Evolutionary conservation across 768 basidiomycete genomes (phyloP).

Genomic region (Macrocybe gigantea): DNA sequence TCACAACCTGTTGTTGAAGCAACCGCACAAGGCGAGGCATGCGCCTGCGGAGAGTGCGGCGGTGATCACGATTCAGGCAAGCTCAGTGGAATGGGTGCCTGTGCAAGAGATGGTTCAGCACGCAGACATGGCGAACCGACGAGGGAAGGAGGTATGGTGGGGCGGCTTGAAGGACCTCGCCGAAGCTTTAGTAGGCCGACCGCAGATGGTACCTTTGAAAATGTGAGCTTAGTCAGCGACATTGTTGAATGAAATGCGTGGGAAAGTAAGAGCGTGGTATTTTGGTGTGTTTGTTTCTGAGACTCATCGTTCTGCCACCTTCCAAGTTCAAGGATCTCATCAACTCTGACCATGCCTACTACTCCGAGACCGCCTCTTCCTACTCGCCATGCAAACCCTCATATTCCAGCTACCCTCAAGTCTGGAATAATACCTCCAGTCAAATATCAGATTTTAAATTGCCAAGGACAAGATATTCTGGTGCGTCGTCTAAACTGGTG

Average conservation of each 20-base stretch:
- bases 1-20: slow-evolving; percentile 47
- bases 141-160: slow-evolving; percentile 85
- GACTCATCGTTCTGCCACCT: background rate
- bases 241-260: slow-evolving; percentile 20
- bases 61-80: slow-evolving; percentile 88
- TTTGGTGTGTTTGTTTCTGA: background rate
- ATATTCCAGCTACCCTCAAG: slow-evolving; percentile 38
- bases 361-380: slow-evolving; percentile 45
- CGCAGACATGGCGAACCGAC: slow-evolving; percentile 86
- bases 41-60: slow-evolving; percentile 68
- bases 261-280: slow-evolving; percentile 17
- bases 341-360: slow-evolving; percentile 23
- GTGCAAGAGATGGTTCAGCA: slow-evolving; percentile 79
- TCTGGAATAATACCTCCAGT: slow-evolving; percentile 54
- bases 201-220: slow-evolving; percentile 42
- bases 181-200: slow-evolving; percentile 66
- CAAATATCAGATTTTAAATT: slow-evolving; percentile 88
- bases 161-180: slow-evolving; percentile 56
- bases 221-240: slow-evolving; percentile 2
- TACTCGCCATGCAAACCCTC: slow-evolving; percentile 41
- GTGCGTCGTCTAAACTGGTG: slow-evolving; percentile 7
- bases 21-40: slow-evolving; percentile 46
- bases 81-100: slow-evolving; percentile 74
- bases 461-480: slow-evolving; percentile 83
- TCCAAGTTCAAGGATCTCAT: slow-evolving; percentile 6